Conservation (phyloP, 1,284 basidiomycete species). For the Sporisorium graminicola region DNA sequence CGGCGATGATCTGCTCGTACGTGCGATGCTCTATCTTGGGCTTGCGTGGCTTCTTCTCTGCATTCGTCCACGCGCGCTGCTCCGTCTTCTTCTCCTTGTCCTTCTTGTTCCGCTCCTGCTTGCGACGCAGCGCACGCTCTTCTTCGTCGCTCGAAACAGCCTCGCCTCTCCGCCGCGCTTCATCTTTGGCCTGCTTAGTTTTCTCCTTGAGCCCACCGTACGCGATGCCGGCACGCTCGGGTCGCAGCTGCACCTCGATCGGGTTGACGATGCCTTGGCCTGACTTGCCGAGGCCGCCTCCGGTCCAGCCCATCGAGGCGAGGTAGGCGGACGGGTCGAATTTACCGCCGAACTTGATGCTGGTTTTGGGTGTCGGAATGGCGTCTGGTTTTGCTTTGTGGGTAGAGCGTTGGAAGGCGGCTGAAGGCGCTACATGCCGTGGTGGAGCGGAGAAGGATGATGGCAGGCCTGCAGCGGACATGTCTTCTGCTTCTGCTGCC, state of each 20-base stretch:
- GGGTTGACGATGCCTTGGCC: constrained; percentile 67
- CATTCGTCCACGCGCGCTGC: constrained; percentile 54
- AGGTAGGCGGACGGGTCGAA: constrained; percentile 67
- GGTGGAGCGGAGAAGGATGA: constrained; percentile 22
- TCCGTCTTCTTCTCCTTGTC: constrained; percentile 13
- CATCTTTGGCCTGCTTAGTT: constrained; percentile 60
- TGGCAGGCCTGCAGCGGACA: constrained; percentile 34
- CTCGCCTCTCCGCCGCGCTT: constrained; percentile 55
- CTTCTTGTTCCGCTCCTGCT: neutral
- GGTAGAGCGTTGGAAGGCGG: constrained; percentile 34
- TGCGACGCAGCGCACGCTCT: constrained; percentile 7
- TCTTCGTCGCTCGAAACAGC: constrained; percentile 49
- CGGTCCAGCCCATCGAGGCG: constrained; percentile 67
- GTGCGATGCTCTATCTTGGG: constrained; percentile 64
- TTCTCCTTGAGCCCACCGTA: constrained; percentile 68
- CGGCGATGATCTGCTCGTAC: constrained; percentile 67
- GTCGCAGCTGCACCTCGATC: constrained; percentile 66
- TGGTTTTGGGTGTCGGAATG: constrained; percentile 7
- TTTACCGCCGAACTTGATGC: constrained; percentile 54
- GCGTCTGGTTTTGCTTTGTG: neutral
- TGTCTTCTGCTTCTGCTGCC: neutral
- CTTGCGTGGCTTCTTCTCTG: constrained; percentile 53
- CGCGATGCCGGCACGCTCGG: constrained; percentile 65
- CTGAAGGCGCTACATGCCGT: constrained; percentile 21
- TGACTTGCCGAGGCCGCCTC: constrained; percentile 65